Evolutionary conservation across 257 asterid genomes (phyloP), one percentile per base, ranked within the genome.

Genomic region (Ilex aquifolium): DNA sequence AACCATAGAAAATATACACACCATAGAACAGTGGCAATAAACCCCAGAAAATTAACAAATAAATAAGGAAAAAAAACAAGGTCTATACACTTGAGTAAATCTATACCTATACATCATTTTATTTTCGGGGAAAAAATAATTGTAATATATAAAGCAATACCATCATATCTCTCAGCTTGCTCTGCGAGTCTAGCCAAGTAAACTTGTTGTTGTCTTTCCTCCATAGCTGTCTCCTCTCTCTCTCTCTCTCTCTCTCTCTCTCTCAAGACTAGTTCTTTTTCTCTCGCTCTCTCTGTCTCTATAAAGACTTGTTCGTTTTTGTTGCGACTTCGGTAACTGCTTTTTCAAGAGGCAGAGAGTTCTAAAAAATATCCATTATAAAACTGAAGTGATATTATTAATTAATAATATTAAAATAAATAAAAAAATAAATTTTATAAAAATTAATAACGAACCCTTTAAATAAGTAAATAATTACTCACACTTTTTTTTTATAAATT

Each of bases 81-180:
- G 42, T 8, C 42, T 36, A 36, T 36, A 8, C 8, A 36, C 42
- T 36, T 36, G 42, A 36, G 8, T 36, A 4, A 36, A 36, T 36
- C 5, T 4, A 8, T 36, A 0, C 8, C 42, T 36, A 36, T 36
- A 36, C 42, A 36, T 36, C 5, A 36, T 36, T 36, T 36, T 36
- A 21, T 21, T 21, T 21, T 21, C 27, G 27, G 27, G 27, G 27
- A 21, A 21, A 21, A 21, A 21, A 21, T 21, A 21, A 21, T 21
- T 21, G 27, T 21, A 21, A 36, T 36, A 4, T 36, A 36, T 36
- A 36, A 36, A 67, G 10, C 0, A 51, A 59, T 74, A 86, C 95
- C 95, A 72, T 86, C 95, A 56, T 86, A 86, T 79, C 91, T 72
- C 60, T 86, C 95, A 49, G 95, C 91, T 68, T 86, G 91, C 79